Evolutionary conservation across 805 yeast species (phyloP).

Genomic region (Saccharomyces mikatae): DNA sequence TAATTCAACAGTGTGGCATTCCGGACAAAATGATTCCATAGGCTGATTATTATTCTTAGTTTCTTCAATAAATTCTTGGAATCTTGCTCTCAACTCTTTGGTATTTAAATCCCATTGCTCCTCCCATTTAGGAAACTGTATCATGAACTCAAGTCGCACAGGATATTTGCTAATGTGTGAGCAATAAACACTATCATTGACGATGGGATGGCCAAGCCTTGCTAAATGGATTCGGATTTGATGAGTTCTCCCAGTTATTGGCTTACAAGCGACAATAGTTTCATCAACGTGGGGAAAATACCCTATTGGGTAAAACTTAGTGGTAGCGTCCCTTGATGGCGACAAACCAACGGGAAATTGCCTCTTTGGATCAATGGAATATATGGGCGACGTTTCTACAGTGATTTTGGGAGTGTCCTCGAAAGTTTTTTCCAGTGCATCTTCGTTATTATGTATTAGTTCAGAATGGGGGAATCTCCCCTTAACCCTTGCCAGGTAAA

Average conservation of each 20-base stretch:
- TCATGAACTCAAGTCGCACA: constrained; percentile 17
- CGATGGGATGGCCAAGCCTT: constrained; percentile 76
- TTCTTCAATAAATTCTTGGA: constrained; percentile 17
- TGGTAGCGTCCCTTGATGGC: constrained; percentile 54
- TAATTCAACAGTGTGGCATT: constrained; percentile 20
- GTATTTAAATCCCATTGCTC: constrained; percentile 1
- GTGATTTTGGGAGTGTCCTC: constrained; percentile 7
- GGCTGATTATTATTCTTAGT: constrained; percentile 12
- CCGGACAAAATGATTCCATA: constrained; percentile 12
- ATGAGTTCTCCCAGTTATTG: constrained; percentile 91
- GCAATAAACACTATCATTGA: constrained; percentile 72
- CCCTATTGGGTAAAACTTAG: constrained; percentile 54
- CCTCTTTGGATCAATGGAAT: constrained; percentile 64
- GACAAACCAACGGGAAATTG: constrained; percentile 42
- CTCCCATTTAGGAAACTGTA: constrained; percentile 15
- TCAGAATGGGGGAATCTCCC: constrained; percentile 63
- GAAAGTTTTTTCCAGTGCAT: constrained; percentile 28
- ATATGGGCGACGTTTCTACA: constrained; percentile 38
- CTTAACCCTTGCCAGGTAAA: constrained; percentile 75
- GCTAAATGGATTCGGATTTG: constrained; percentile 91
- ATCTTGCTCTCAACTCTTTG: constrained; percentile 7
- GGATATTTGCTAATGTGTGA: constrained; percentile 17
- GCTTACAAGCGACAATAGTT: constrained; percentile 69
- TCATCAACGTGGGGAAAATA: constrained; percentile 43
- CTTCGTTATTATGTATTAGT: not conserved